These are phyloP conservation scores for Caloboletus inedulis DNA, from an alignment of 1,284 basidiomycete genomes.

Conservation along the genomic window DNA sequence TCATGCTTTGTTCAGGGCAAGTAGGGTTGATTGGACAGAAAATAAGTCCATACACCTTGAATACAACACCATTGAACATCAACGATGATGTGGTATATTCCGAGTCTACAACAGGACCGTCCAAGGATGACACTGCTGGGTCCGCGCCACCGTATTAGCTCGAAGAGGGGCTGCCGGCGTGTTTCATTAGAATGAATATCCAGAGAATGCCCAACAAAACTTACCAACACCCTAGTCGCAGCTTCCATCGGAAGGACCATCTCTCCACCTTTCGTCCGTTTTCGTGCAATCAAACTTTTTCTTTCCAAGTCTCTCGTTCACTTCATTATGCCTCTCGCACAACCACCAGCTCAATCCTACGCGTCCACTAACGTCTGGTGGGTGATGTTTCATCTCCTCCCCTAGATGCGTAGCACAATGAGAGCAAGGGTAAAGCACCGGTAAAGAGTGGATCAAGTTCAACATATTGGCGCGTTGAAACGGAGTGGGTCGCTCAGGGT, in stretches of 20 bases:
- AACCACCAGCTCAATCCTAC: constrained; percentile 77
- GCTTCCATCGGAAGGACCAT: constrained; percentile 82
- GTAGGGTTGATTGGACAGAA: not conserved
- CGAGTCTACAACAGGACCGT: not conserved
- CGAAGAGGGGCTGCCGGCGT: not conserved
- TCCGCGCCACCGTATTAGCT: too few relatives aligned
- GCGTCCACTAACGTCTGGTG: constrained; percentile 74
- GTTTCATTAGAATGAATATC: not conserved
- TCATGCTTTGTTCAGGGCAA: not conserved
- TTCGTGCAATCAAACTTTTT: constrained; percentile 74
- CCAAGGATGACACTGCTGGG: not conserved
- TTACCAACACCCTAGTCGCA: constrained; percentile 61
- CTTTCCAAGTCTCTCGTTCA: constrained; percentile 86
- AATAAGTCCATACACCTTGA: not conserved
- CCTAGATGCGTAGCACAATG: constrained; percentile 82
- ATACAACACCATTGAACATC: not conserved
- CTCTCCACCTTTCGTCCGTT: constrained; percentile 85
- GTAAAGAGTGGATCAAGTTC: constrained; percentile 70
- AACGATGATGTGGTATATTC: constrained; percentile 1
- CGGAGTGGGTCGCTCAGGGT: constrained; percentile 74
- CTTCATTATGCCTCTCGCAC: constrained; percentile 88
- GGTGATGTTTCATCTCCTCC: constrained; percentile 57
- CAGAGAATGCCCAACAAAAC: not conserved
- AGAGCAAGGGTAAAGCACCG: constrained; percentile 82
- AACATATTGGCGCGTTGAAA: constrained; percentile 80